These are phyloP conservation scores for Kondoa malvinella DNA, from an alignment of 768 basidiomycete genomes.

Conservation along the genomic window DNA sequence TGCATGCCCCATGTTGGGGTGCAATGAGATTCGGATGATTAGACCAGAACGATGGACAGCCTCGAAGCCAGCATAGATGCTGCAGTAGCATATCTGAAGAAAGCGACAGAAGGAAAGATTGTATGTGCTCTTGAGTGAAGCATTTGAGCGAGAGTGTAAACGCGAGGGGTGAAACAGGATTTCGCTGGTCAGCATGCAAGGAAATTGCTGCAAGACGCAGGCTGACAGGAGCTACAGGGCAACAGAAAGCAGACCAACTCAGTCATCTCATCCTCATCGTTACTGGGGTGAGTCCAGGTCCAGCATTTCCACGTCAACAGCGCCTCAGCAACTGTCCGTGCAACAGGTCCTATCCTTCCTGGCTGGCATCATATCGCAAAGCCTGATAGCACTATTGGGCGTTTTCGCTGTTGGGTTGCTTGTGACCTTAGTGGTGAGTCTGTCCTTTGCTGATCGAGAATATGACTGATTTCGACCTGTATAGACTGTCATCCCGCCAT, in stretches of 20 bases:
- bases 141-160: too few relatives aligned
- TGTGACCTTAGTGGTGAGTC: not conserved
- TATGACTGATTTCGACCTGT: too few relatives aligned
- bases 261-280: not conserved
- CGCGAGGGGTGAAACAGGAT: not conserved
- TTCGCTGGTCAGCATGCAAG: not conserved
- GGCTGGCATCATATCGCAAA: not conserved
- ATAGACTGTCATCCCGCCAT: not conserved
- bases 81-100: not conserved
- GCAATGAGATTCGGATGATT: not conserved
- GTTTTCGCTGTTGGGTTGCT: not conserved
- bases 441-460: too few relatives aligned
- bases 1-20: not conserved
- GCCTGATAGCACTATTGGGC: not conserved
- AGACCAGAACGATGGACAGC: not conserved
- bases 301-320: not conserved
- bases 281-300: not conserved
- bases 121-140: too few relatives aligned
- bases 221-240: not conserved
- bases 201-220: too few relatives aligned
- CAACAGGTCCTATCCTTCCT: not conserved
- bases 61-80: not conserved
- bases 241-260: not conserved
- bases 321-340: not conserved
- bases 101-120: not conserved